Base-by-base conservation (phyloP, 306 rosid genomes). In the Potentilla sterilis region DNA sequence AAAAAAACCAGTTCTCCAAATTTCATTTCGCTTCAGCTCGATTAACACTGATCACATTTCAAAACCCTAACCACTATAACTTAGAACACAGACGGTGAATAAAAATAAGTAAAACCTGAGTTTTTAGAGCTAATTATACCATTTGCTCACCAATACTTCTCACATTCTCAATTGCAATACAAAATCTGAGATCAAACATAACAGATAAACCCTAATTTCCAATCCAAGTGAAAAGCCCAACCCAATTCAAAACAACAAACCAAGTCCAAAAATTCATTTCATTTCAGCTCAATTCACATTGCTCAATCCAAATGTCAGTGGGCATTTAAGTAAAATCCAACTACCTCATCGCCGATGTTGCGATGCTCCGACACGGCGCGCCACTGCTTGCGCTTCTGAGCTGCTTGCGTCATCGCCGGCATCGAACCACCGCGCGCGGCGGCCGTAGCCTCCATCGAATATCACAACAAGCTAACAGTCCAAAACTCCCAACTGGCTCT, bases 351-450 rank as follows among this genome's bases (percentile, higher is more conserved):
- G 11, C 28, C 28, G 28, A 28, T 28, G 28, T 28, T 28, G 28
- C 85, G 98, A 78, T 88, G 92, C 41, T 96, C 99, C 15, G 96
- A 64, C 34, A 89, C 90, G 58, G 97, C 93, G 14, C 97, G 94
- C 97, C 98, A 89, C 82, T 90, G 94, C 58, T 90, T 89, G 62
- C 99, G 88, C 47, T 85, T 58, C n/a, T 77, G 81, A 14, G 82
- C 85, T 1, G 61, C 85, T 3, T 83, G 78, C 48, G 82, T 82
- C 74, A 92, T 79, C 89, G 91, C 72, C 87, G 94, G 74, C 76
- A 89, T 79, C 67, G 97, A 79, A 73, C 85, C 83, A 67, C 96
- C 91, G 59, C 97, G 92, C 57, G 79, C 81, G 52, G 83, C 47
- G 75, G 90, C 92, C 81, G 98, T 70, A 74, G 96, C 84, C 89